phyloP scores from a whole-genome alignment of 1,139 yeast genomes.

The Sugiyamaella castrensis region DNA sequence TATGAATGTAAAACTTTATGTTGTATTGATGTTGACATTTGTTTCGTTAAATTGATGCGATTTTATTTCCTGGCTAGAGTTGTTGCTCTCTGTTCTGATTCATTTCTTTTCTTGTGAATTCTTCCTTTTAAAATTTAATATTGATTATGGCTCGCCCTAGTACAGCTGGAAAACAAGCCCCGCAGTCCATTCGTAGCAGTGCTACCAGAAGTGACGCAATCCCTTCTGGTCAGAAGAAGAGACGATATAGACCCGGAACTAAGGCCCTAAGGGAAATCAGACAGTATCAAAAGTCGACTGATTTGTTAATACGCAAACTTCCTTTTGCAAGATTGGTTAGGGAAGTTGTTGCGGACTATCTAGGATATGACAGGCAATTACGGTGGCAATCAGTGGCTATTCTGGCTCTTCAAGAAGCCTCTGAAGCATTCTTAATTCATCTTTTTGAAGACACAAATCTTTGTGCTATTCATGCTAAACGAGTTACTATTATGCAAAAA shows the following conservation, averaged over 20 bases:
- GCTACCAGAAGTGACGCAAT: conserved; percentile 1
- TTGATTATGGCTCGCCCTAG: conserved; percentile 6
- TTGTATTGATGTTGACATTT: no score
- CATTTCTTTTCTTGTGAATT: no score
- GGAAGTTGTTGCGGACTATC: conserved; percentile 71
- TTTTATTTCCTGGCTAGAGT: no score
- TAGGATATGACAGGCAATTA: conserved; percentile 48
- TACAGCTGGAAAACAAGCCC: conserved; percentile 1
- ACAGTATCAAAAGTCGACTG: conserved; percentile 73
- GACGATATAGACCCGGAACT: conserved; percentile 69
- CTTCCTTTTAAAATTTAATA: no score
- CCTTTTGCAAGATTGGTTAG: conserved; percentile 88
- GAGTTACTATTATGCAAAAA: conserved; percentile 92
- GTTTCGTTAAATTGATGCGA: no score
- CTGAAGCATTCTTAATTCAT: conserved; percentile 84
- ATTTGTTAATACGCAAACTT: conserved; percentile 69
- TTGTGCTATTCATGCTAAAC: conserved; percentile 87
- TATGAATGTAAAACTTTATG: no score
- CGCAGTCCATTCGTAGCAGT: not conserved
- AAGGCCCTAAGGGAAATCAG: conserved; percentile 75
- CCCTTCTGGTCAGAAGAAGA: conserved; percentile 33
- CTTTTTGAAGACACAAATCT: conserved; percentile 86
- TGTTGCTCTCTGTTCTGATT: no score
- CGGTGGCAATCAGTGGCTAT: conserved; percentile 92
- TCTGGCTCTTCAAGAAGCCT: conserved; percentile 86